Evolutionary conservation across 192 early-diverging fungal genomes (phyloP).

Genomic region (Jimgerdemannia flammicorona): DNA sequence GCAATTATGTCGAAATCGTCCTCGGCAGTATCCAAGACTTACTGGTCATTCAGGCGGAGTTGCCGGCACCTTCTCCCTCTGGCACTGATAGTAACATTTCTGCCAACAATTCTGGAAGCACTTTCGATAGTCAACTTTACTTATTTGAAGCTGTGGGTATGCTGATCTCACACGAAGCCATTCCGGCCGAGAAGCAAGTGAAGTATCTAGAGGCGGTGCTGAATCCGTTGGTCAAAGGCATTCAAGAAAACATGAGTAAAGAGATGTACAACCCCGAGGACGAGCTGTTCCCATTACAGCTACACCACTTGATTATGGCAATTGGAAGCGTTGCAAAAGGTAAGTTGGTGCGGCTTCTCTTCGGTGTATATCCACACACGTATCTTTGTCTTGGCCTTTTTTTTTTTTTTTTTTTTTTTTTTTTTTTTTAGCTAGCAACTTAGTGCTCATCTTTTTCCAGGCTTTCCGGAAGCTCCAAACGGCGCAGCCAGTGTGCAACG

Average conservation of each 20-base stretch:
- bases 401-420: not conserved
- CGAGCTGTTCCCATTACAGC: constrained; percentile 62
- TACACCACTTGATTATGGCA: constrained; percentile 81
- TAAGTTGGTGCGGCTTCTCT: constrained; percentile 21
- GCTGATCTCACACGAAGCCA: constrained; percentile 75
- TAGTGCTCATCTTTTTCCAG: constrained; percentile 9
- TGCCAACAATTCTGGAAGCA: constrained; percentile 41
- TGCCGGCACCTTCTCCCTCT: constrained; percentile 42
- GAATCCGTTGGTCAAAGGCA: constrained; percentile 71
- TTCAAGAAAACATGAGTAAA: constrained; percentile 69
- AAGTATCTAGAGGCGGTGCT: constrained; percentile 69
- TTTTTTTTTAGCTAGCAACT: not conserved
- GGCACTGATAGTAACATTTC: constrained; percentile 18
- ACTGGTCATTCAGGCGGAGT: constrained; percentile 64
- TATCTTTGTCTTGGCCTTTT: not conserved
- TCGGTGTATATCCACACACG: no score
- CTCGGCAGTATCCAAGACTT: constrained; percentile 64
- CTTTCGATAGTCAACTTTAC: constrained; percentile 81
- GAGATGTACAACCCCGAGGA: constrained; percentile 62
- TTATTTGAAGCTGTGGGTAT: constrained; percentile 92
- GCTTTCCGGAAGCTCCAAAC: constrained; percentile 54
- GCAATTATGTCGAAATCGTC: constrained; percentile 58
- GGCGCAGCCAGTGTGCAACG: constrained; percentile 23
- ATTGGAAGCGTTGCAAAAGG: constrained; percentile 85
- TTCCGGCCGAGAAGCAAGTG: constrained; percentile 67